Evolutionary conservation across 2,329 filamentous ascomycete genomes (phyloP).

Genomic region (Pseudogymnoascus destructans): DNA sequence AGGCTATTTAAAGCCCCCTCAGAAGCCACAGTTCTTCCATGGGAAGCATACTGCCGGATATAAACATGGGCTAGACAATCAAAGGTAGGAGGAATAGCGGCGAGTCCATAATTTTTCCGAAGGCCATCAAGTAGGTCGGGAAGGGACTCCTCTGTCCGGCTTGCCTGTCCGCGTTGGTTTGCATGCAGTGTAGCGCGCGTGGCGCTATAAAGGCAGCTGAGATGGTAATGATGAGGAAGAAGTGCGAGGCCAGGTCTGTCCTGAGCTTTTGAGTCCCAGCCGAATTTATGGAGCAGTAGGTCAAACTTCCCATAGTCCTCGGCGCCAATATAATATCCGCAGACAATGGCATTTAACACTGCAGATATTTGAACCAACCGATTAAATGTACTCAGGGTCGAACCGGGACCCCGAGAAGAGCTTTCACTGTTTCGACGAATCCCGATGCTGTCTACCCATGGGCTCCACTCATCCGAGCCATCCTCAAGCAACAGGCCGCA

Average conservation of each 20-base stretch:
- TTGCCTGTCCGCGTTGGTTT: background rate
- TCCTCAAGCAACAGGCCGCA: conserved; percentile 45
- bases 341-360: conserved; percentile 22
- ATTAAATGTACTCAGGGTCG: conserved; percentile 26
- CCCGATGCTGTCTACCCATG: conserved; percentile 45
- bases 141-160: background rate
- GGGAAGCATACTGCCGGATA: background rate
- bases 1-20: background rate
- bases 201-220: conserved; percentile 22
- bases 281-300: background rate
- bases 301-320: background rate
- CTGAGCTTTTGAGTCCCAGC: background rate
- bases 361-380: conserved; percentile 24
- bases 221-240: conserved; percentile 25
- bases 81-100: conserved; percentile 1
- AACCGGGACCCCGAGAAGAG: conserved; percentile 23
- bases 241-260: conserved; percentile 11
- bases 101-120: background rate
- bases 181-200: conserved; percentile 14
- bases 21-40: background rate
- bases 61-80: background rate
- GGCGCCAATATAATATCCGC: conserved; percentile 12
- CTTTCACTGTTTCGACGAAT: conserved; percentile 22
- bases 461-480: conserved; percentile 61
- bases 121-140: background rate